A percentile compares a stretch with the other conserved stretches of the same genome.
Evolutionary conservation across 495 filamentous ascomycete species (phyloP).

Genomic region (Trichocladium uniseriatum): DNA sequence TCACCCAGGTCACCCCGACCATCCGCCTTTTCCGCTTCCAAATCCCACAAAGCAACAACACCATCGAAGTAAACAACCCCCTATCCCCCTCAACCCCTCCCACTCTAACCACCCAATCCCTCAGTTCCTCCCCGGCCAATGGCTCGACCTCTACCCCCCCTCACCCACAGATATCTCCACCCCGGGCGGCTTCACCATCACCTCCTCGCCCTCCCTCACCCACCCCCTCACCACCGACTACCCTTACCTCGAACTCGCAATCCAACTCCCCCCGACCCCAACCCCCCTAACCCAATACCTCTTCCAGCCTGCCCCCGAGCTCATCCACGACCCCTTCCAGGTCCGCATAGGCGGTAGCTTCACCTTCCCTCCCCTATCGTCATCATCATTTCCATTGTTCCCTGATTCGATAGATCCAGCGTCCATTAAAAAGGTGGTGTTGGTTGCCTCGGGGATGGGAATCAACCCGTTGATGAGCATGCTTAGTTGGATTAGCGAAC

Average conservation of each 20-base stretch:
- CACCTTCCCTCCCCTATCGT: constrained; percentile 64
- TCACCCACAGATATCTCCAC: constrained; percentile 51
- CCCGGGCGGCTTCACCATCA: constrained; percentile 80
- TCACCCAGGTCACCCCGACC: constrained; percentile 27
- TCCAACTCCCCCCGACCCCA: constrained; percentile 20
- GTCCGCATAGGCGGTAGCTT: constrained; percentile 77
- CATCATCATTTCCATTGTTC: constrained; percentile 27
- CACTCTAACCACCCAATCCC: not conserved
- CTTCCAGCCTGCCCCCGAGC: constrained; percentile 36
- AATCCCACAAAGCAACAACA: constrained; percentile 8
- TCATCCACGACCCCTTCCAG: constrained; percentile 48
- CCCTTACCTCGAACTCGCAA: constrained; percentile 22
- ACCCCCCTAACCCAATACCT: constrained; percentile 60
- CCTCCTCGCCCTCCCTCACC: constrained; percentile 53
- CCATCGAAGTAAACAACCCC: constrained; percentile 6
- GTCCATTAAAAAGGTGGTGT: constrained; percentile 49
- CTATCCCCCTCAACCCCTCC: constrained; percentile 4
- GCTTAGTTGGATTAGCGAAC: constrained; percentile 28
- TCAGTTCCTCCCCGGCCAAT: constrained; percentile 78
- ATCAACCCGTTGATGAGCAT: constrained; percentile 59
- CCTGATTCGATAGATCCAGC: too few relatives aligned
- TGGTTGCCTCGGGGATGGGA: constrained; percentile 77
- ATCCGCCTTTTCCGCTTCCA: constrained; percentile 33
- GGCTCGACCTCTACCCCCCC: constrained; percentile 78
- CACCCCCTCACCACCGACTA: constrained; percentile 36